Evolutionary conservation across 768 basidiomycete species (phyloP), one percentile per base, ranked within the genome.

Genomic region (Suillus fuscotomentosus): DNA sequence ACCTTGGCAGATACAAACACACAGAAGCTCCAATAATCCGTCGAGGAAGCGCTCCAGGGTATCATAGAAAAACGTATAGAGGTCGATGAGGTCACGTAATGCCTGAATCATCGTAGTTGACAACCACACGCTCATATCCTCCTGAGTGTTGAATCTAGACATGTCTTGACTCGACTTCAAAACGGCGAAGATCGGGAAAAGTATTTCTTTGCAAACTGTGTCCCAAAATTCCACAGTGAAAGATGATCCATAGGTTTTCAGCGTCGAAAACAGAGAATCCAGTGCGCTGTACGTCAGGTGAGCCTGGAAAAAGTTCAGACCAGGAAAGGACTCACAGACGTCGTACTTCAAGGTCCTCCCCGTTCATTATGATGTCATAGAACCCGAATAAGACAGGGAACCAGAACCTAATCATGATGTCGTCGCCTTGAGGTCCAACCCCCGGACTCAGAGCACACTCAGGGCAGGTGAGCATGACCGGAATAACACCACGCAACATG

Each of bases 291-390:
- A 63, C 55, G 57, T 65, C 56, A 67, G 60, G 60, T n/a, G 63
- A 60, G 61, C 43, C 64, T 34, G 65, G 59, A 62, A 6, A 24
- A 55, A n/a, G 38, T 5, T n/a, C 4, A 14, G 57, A 41, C 22
- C 15, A 43, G 43, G 48, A n/a, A 39, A 60, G 61, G 14, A 82
- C 94, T 79, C 73, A 99, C 97, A 98, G 76, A 72, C 96, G 86
- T 70, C 97, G 88, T 60, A 99, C 95, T 84, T 99, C 97, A 34
- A 99, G 80, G 72, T 99, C 97, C 75, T 99, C 97, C 20, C 95
- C 97, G 66, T 97, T 99, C 97, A 99, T 99, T 74, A 99, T 97
- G 62, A 99, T 97, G 75, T 99, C 97, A 77, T 96, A 98, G 80
- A 98, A 99, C n/a, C 92, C 91, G 72, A 99, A 97, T 43, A 99